Conservation (phyloP, 768 basidiomycete species). For the Macrolepiota fuliginosa region DNA sequence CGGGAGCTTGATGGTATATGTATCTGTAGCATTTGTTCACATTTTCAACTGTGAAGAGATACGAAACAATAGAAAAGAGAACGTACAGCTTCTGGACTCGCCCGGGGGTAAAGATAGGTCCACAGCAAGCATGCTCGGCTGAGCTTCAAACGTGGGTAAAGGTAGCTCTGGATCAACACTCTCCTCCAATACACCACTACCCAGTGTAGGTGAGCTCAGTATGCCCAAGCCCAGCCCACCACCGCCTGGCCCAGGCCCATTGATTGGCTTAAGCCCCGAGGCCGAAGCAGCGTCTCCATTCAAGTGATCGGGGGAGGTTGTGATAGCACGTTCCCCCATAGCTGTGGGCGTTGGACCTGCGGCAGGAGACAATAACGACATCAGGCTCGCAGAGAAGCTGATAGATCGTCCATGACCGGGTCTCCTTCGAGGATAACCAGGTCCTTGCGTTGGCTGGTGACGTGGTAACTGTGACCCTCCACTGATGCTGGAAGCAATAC, state of each 20-base stretch:
- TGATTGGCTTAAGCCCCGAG: not conserved
- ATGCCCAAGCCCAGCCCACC: constrained; percentile 22
- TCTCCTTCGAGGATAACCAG: not conserved
- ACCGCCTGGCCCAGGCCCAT: constrained; percentile 3
- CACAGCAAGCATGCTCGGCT: constrained; percentile 85
- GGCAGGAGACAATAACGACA: constrained; percentile 14
- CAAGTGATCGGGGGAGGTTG: not conserved
- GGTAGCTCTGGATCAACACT: constrained; percentile 59
- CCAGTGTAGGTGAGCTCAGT: not conserved
- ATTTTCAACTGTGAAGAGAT: not conserved
- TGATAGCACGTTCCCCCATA: not conserved
- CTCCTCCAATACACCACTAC: constrained; percentile 12
- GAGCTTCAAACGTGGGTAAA: constrained; percentile 83
- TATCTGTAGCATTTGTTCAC: constrained; percentile 48
- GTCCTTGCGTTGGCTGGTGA: not conserved
- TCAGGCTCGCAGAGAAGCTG: constrained; percentile 11
- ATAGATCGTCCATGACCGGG: constrained; percentile 4
- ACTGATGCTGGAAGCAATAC: not conserved
- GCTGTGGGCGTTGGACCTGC: not conserved
- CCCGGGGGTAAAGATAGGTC: constrained; percentile 83
- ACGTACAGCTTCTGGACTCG: constrained; percentile 80
- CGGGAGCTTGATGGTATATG: constrained; percentile 76
- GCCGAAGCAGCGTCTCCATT: not conserved
- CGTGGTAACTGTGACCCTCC: not conserved
- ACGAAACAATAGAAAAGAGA: not conserved